Percentiles rank a stretch among this genome's conserved stretches.
These are phyloP conservation scores for Laguncularia racemosa DNA, from an alignment of 345 rosid genomes.

Conservation along the genomic window DNA sequence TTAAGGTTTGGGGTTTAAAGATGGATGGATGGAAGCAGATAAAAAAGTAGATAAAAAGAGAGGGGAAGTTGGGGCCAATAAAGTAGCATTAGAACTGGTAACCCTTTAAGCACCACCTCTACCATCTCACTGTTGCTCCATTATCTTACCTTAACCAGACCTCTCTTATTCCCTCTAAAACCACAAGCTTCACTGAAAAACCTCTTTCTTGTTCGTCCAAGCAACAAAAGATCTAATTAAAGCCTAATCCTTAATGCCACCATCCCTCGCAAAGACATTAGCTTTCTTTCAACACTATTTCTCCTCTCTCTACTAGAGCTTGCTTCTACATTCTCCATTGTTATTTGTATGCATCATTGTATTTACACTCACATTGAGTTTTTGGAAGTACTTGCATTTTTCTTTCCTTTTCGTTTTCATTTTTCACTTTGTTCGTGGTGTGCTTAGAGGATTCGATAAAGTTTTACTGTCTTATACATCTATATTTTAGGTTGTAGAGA, in stretches of 20 bases:
- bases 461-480: no score
- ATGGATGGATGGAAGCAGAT: no score
- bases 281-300: slow-evolving; percentile 33
- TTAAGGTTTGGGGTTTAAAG: no score
- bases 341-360: slow-evolving; percentile 46
- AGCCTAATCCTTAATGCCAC: slow-evolving; percentile 7
- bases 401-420: neutral
- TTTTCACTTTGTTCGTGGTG: no score
- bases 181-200: slow-evolving; percentile 10
- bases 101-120: neutral
- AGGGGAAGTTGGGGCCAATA: no score
- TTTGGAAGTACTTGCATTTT: neutral
- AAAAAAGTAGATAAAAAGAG: no score
- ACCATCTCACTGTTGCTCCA: slow-evolving; percentile 22
- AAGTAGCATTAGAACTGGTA: neutral
- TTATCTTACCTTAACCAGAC: slow-evolving; percentile 28
- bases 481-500: no score
- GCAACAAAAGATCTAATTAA: slow-evolving; percentile 1
- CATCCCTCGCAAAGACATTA: slow-evolving; percentile 46
- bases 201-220: slow-evolving; percentile 2
- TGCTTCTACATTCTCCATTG: slow-evolving; percentile 63
- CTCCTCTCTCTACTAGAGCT: slow-evolving; percentile 26
- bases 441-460: no score
- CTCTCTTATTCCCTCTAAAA: slow-evolving; percentile 18
- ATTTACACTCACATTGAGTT: no score